Conservation (phyloP, 2,329 filamentous ascomycete genomes). For the Penicillium glabrum region DNA sequence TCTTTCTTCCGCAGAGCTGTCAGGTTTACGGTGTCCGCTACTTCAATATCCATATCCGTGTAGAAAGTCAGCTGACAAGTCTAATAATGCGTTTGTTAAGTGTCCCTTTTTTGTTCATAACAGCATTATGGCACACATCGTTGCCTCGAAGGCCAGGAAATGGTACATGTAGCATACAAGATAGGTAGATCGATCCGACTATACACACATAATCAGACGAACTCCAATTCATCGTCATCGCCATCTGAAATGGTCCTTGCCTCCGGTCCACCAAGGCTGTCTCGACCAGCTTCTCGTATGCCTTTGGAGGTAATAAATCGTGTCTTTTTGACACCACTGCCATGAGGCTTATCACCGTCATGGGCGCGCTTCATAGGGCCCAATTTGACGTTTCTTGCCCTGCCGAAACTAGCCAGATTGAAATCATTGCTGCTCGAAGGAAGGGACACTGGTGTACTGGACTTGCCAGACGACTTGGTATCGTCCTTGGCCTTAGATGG, state of each 20-base stretch:
- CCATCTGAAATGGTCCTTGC: slow-evolving; percentile 40
- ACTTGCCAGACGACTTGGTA: slow-evolving; percentile 8
- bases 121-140: slow-evolving; percentile 2
- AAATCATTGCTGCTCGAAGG: slow-evolving; percentile 16
- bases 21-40: too few relatives aligned
- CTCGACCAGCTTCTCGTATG: slow-evolving; percentile 73
- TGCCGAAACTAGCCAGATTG: slow-evolving; percentile 29
- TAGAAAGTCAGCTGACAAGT: not conserved
- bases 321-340: slow-evolving; percentile 61
- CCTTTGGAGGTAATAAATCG: slow-evolving; percentile 77
- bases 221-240: slow-evolving; percentile 52
- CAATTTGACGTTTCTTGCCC: slow-evolving; percentile 41
- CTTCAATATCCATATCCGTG: too few relatives aligned
- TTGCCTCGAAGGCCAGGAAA: not conserved
- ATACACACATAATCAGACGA: slow-evolving; percentile 30
- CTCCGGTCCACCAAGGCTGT: slow-evolving; percentile 63
- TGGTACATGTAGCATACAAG: not conserved
- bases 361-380: slow-evolving; percentile 42
- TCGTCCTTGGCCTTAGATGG: slow-evolving; percentile 7
- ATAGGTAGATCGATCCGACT: not conserved
- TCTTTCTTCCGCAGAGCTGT: not conserved
- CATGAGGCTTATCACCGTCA: slow-evolving; percentile 34
- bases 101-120: slow-evolving; percentile 16
- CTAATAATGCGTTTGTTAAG: slow-evolving; percentile 4
- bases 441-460: slow-evolving; percentile 10